phyloP scores from a whole-genome alignment of 2,329 filamentous ascomycete genomes.

The Pleomassaria siparia region DNA sequence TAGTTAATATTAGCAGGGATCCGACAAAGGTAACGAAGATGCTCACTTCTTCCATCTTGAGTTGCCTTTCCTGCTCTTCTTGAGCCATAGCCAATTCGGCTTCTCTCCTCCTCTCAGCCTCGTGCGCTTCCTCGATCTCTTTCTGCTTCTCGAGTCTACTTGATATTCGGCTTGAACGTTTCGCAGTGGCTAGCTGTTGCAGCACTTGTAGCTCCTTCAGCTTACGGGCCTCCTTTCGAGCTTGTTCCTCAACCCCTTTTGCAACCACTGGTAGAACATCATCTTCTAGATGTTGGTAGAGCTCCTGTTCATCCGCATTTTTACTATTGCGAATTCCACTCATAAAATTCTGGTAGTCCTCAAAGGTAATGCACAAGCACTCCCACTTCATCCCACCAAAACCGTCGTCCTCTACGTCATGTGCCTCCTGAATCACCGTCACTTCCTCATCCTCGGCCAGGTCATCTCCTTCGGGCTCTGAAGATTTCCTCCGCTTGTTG shows the following conservation, averaged over 20 bases:
- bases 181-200: slow-evolving; percentile 88
- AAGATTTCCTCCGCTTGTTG: slow-evolving; percentile 70
- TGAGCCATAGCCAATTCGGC: slow-evolving; percentile 65
- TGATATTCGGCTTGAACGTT: slow-evolving; percentile 88
- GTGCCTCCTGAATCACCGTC: slow-evolving; percentile 34
- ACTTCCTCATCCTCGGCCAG: slow-evolving; percentile 47
- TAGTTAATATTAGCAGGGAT: slow-evolving; percentile 36
- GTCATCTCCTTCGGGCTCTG: slow-evolving; percentile 47
- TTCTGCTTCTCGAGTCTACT: slow-evolving; percentile 77
- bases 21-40: not conserved
- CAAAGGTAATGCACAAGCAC: slow-evolving; percentile 78
- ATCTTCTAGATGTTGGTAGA: slow-evolving; percentile 70
- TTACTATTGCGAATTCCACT: slow-evolving; percentile 71
- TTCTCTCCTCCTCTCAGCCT: slow-evolving; percentile 68
- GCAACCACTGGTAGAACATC: slow-evolving; percentile 84
- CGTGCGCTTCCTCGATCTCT: slow-evolving; percentile 68
- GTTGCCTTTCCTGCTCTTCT: slow-evolving; percentile 60
- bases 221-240: slow-evolving; percentile 71
- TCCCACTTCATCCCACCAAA: slow-evolving; percentile 85
- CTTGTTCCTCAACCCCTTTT: slow-evolving; percentile 68
- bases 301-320: slow-evolving; percentile 80
- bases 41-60: slow-evolving; percentile 65
- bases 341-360: slow-evolving; percentile 74
- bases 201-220: slow-evolving; percentile 79
- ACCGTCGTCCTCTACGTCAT: slow-evolving; percentile 57